phyloP scores from a whole-genome alignment of 1,284 basidiomycete species.

The Boletellus deceptivus region DNA sequence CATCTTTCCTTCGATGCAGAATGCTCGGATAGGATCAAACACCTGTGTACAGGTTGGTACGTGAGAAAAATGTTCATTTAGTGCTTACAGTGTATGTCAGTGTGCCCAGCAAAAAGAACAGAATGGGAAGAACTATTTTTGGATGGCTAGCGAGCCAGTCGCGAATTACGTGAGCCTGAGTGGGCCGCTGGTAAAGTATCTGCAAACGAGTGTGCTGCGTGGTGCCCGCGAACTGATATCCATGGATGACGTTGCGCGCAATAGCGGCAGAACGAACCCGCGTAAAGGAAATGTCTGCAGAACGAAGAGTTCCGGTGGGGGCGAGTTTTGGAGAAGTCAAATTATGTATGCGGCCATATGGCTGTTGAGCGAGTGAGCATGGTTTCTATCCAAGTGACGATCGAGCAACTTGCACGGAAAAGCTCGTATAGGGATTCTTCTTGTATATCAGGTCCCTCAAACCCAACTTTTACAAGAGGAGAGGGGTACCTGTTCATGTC shows the following conservation, averaged over 20 bases:
- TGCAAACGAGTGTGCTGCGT: constrained; percentile 54
- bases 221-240: constrained; percentile 45
- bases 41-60: constrained; percentile 48
- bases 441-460: constrained; percentile 82
- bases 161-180: constrained; percentile 76
- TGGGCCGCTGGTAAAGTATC: constrained; percentile 68
- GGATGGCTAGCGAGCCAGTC: constrained; percentile 89
- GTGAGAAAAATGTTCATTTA: background rate
- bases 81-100: constrained; percentile 79
- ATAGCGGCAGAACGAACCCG: constrained; percentile 71
- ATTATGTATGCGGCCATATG: constrained; percentile 79
- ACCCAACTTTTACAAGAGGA: constrained; percentile 69
- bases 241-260: constrained; percentile 86
- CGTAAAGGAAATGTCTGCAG: constrained; percentile 60
- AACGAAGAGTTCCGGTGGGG: constrained; percentile 68
- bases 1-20: constrained; percentile 84
- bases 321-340: constrained; percentile 63
- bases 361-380: constrained; percentile 44
- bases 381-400: constrained; percentile 4
- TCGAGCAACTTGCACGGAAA: constrained; percentile 53
- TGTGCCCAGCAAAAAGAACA: constrained; percentile 86
- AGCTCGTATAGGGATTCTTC: constrained; percentile 75
- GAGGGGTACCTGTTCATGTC: constrained; percentile 85
- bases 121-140: constrained; percentile 78
- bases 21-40: constrained; percentile 87